These are phyloP conservation scores for Colletotrichum liriopes DNA, from an alignment of 2,329 filamentous ascomycete genomes.

Conservation along the genomic window DNA sequence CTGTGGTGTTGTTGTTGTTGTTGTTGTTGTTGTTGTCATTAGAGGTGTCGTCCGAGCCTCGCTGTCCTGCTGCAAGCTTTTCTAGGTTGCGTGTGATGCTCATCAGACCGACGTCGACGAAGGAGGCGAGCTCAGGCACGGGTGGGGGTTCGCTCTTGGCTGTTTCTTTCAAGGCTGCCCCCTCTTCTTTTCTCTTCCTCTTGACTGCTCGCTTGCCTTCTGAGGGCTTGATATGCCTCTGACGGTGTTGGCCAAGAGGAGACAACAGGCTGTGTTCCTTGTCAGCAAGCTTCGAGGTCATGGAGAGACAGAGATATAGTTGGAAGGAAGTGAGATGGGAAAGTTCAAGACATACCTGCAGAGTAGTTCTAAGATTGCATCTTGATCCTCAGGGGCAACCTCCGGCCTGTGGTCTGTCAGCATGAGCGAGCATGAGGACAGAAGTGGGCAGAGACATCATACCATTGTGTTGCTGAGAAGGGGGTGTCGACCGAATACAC, in stretches of 20 bases:
- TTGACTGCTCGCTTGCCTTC: slow-evolving; percentile 74
- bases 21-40: background rate
- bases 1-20: background rate
- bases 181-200: slow-evolving; percentile 61
- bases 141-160: slow-evolving; percentile 52
- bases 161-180: slow-evolving; percentile 42
- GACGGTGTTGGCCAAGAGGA: slow-evolving; percentile 75
- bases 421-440: background rate
- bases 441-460: slow-evolving; percentile 41
- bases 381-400: slow-evolving; percentile 71
- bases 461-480: slow-evolving; percentile 75
- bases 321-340: background rate
- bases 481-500: slow-evolving; percentile 78
- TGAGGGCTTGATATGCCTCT: slow-evolving; percentile 68
- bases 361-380: slow-evolving; percentile 76
- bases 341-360: slow-evolving; percentile 67
- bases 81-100: slow-evolving; percentile 72
- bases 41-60: slow-evolving; percentile 56
- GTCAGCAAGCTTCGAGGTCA: background rate
- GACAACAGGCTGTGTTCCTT: slow-evolving; percentile 67
- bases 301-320: background rate
- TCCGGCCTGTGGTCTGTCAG: slow-evolving; percentile 68
- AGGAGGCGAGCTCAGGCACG: slow-evolving; percentile 67
- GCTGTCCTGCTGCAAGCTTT: slow-evolving; percentile 19
- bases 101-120: slow-evolving; percentile 77